Evolutionary conservation across 1,284 basidiomycete genomes (phyloP).

Genomic region (Peniophora sp.): DNA sequence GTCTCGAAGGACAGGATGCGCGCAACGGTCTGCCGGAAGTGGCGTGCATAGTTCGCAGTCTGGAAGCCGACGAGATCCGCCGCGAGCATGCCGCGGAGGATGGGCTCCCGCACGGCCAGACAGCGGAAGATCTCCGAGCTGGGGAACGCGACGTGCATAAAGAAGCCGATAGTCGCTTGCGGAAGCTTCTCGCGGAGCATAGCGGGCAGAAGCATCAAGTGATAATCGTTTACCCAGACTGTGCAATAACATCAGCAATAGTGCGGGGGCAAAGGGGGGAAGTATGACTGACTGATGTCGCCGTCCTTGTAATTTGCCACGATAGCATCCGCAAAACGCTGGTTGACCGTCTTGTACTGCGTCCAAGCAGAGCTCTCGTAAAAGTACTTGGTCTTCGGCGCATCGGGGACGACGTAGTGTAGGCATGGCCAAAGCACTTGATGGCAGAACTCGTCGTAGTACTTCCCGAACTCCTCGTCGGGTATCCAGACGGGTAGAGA

Average conservation of each 20-base stretch:
- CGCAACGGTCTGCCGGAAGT: conserved; percentile 78
- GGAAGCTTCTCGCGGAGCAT: conserved; percentile 61
- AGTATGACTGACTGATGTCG: conserved; percentile 53
- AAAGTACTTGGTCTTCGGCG: conserved; percentile 75
- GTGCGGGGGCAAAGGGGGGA: background rate
- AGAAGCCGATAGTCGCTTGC: conserved; percentile 76
- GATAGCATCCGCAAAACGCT: conserved; percentile 77
- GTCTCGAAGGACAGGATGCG: conserved; percentile 78
- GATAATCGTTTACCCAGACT: conserved; percentile 82
- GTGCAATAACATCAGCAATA: background rate
- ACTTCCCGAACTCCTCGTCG: conserved; percentile 65
- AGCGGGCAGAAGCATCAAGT: conserved; percentile 76
- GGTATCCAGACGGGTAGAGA: conserved; percentile 78
- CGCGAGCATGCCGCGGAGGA: conserved; percentile 71
- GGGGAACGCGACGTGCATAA: conserved; percentile 86
- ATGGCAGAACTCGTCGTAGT: conserved; percentile 86
- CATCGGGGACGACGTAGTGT: conserved; percentile 82
- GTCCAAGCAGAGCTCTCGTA: conserved; percentile 73
- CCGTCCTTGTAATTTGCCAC: conserved; percentile 68
- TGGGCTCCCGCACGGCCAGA: conserved; percentile 56
- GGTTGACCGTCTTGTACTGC: conserved; percentile 78
- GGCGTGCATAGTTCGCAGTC: conserved; percentile 73
- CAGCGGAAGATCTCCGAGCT: conserved; percentile 85
- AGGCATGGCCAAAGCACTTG: conserved; percentile 85
- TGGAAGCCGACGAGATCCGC: conserved; percentile 77